Conservation (phyloP, 2,329 filamentous ascomycete species). For the Ophiostoma triangulosporum region DNA sequence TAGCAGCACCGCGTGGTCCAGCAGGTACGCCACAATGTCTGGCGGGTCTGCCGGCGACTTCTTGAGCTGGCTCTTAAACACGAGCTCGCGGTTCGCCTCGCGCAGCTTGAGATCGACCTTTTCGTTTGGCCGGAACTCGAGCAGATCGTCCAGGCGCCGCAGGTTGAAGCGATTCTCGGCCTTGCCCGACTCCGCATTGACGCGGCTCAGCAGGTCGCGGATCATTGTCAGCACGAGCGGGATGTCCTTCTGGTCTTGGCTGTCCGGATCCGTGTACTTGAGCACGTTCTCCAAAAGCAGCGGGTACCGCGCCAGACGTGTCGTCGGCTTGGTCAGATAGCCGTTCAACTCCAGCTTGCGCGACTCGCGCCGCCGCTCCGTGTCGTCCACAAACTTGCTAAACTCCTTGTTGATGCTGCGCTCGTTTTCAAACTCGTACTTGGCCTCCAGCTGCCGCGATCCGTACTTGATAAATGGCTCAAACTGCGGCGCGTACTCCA, state of each 20-base stretch:
- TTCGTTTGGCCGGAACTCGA: constrained; percentile 82
- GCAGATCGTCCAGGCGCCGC: constrained; percentile 76
- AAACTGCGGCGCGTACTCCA: constrained; percentile 84
- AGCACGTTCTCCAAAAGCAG: constrained; percentile 80
- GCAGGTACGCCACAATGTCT: constrained; percentile 88
- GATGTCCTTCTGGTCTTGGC: constrained; percentile 80
- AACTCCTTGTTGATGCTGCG: constrained; percentile 76
- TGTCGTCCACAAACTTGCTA: constrained; percentile 86
- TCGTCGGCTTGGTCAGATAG: constrained; percentile 95
- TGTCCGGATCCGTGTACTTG: constrained; percentile 83
- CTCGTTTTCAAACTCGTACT: constrained; percentile 97
- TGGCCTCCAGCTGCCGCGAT: constrained; percentile 87
- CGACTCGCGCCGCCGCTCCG: constrained; percentile 89
- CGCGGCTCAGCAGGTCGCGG: constrained; percentile 70
- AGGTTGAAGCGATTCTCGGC: constrained; percentile 97
- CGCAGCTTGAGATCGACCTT: constrained; percentile 89
- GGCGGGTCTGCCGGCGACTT: constrained; percentile 78
- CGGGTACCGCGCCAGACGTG: constrained; percentile 84
- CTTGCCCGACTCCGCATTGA: constrained; percentile 92
- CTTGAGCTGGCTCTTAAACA: constrained; percentile 90
- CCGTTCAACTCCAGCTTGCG: constrained; percentile 94
- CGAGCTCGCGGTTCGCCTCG: constrained; percentile 80
- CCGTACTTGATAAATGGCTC: constrained; percentile 95
- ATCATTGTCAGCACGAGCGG: constrained; percentile 81
- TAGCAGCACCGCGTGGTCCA: constrained; percentile 87